phyloP scores from a whole-genome alignment of 2,329 filamentous ascomycete species.

The Penicillium corylophilum region DNA sequence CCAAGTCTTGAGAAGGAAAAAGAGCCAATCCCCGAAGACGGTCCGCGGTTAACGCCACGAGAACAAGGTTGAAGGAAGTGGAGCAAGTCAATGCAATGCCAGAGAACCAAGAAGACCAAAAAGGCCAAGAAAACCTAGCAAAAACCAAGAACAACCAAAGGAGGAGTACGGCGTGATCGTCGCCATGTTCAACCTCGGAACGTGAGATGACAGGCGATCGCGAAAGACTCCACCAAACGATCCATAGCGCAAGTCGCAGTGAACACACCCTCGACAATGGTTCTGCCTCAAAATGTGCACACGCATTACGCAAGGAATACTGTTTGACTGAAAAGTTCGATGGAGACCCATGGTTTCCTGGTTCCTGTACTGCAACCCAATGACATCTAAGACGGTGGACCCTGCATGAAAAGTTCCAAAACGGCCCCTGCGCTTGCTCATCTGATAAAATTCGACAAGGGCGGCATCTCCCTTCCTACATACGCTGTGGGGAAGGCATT shows the following conservation, averaged over 20 bases:
- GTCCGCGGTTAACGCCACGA: not conserved
- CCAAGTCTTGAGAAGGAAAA: not conserved
- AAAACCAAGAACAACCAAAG: not conserved
- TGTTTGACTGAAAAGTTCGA: not conserved
- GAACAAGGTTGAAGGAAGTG: not conserved
- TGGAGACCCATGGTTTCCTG: too few relatives aligned
- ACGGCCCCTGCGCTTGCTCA: not conserved
- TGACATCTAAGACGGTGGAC: not conserved
- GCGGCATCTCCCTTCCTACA: not conserved
- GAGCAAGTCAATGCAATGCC: not conserved
- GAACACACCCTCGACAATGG: too few relatives aligned
- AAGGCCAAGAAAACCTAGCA: not conserved
- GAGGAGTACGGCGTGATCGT: not conserved
- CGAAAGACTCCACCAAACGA: too few relatives aligned
- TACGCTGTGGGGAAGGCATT: not conserved
- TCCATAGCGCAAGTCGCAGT: too few relatives aligned
- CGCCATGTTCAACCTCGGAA: not conserved
- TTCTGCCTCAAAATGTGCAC: not conserved
- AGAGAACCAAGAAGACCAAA: not conserved
- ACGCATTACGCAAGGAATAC: not conserved
- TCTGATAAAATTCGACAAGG: not conserved
- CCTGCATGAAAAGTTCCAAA: not conserved
- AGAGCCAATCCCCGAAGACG: not conserved
- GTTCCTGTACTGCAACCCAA: not conserved
- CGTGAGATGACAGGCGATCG: too few relatives aligned